Base-by-base conservation (phyloP, 345 rosid species). In the Luvunga scandens region DNA sequence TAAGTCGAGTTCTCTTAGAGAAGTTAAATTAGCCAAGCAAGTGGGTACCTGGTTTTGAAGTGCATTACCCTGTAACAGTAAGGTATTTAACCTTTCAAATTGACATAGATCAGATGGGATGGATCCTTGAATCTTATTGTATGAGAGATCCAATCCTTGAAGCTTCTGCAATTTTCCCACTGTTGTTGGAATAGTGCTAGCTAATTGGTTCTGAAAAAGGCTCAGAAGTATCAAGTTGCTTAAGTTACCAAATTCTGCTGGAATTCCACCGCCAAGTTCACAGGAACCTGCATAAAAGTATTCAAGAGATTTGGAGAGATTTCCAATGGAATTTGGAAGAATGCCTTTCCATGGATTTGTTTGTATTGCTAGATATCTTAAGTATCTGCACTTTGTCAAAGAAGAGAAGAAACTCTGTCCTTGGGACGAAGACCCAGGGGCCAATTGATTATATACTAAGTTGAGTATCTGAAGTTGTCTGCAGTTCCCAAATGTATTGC, bases 271-370 rank as follows among this genome's bases (percentile, higher is more conserved):
- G 5, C 22, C 21, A 9, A 79, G 31, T 38, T 66, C 31, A 72
- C 73, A 73, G 5, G 16, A 12, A 22, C 0, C 7, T 3, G 42
- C 27, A 38, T 4, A 1, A 6, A 79, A 73, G 25, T 34, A 7
- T 66, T 73, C 25, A n/a, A 79, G 77, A 56, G 77, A 79, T 16
- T 4, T 6, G 9, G 73, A 79, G 56, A 80, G 56, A 53, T 75
- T 75, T 48, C 71, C 64, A 22, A 75, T 27, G 21, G 79, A 75
- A 9, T 27, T 69, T 31, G 78, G 78, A 39, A 80, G 48, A 19
- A 3, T 19, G 38, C 70, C 71, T 18, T 24, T 6, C 34, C 69
- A 28, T 6, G 53, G 25, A 69, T 69, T 69, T 24, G 6, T 18
- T 16, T 36, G 2, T 34, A 77, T 34, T 21, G 2, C 28, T 18